Percentiles rank a stretch among this genome's conserved stretches.
Conservation (phyloP, 2,329 filamentous ascomycete genomes). For the Neurospora crassa region DNA sequence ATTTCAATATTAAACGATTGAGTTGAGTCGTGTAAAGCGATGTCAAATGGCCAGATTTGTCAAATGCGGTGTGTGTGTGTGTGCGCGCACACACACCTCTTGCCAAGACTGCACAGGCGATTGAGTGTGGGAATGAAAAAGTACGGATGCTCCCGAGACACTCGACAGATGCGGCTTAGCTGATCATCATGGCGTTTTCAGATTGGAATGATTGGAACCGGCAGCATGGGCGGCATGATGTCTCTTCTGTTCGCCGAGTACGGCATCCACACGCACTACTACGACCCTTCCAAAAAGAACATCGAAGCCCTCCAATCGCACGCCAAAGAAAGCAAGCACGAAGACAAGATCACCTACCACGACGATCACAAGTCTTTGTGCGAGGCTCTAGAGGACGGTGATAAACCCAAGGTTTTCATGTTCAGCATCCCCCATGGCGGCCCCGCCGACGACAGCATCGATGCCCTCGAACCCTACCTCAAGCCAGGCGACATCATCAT, state of each 20-base stretch:
- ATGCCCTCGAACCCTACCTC: slow-evolving; percentile 34
- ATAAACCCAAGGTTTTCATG: slow-evolving; percentile 37
- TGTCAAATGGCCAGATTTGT: no score
- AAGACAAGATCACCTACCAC: slow-evolving; percentile 22
- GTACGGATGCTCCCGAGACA: background rate
- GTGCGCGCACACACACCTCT: no score
- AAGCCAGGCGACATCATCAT: slow-evolving; percentile 55
- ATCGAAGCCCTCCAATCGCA: slow-evolving; percentile 33
- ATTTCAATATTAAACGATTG: no score
- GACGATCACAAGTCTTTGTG: slow-evolving; percentile 40
- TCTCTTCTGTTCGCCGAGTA: slow-evolving; percentile 48
- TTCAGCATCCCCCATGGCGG: slow-evolving; percentile 41
- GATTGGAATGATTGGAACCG: slow-evolving; percentile 48
- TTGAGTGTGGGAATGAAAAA: no score
- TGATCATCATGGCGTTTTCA: slow-evolving; percentile 12
- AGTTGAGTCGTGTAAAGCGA: no score
- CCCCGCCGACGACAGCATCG: slow-evolving; percentile 28
- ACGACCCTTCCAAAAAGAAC: slow-evolving; percentile 37
- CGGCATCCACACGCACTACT: slow-evolving; percentile 42
- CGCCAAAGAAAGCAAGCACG: slow-evolving; percentile 21
- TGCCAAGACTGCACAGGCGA: no score
- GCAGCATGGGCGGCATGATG: slow-evolving; percentile 52
- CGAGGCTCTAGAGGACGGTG: slow-evolving; percentile 28
- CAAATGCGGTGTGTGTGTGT: no score
- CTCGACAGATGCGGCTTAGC: background rate